Evolutionary conservation across 331 rosid species (phyloP).

Genomic region (Cydonia oblonga): DNA sequence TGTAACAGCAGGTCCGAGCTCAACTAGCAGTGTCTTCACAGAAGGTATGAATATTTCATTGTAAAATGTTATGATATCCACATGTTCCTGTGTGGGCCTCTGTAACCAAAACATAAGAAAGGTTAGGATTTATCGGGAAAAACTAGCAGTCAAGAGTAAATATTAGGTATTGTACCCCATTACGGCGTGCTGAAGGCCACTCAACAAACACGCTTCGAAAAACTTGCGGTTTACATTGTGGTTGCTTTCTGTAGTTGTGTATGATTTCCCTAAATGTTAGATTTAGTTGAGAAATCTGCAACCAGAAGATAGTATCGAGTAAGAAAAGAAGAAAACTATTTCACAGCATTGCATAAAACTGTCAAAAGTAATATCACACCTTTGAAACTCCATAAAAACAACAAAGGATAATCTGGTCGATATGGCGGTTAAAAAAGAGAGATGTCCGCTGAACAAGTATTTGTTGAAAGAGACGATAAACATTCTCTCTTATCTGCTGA

Average conservation of each 20-base stretch:
- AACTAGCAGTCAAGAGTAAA: background rate
- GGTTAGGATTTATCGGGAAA: constrained; percentile 11
- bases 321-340: background rate
- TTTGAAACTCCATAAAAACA: constrained; percentile 89
- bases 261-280: constrained; percentile 80
- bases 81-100: constrained; percentile 74
- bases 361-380: constrained; percentile 33
- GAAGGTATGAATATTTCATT: constrained; percentile 73
- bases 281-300: constrained; percentile 82
- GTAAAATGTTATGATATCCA: constrained; percentile 76
- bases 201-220: constrained; percentile 82
- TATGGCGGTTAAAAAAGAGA: constrained; percentile 78
- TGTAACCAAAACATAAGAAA: constrained; percentile 30
- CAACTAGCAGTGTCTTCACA: constrained; percentile 72
- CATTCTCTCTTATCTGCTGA: constrained; percentile 64
- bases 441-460: constrained; percentile 64
- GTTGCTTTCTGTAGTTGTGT: constrained; percentile 80
- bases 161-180: constrained; percentile 38
- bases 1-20: constrained; percentile 66
- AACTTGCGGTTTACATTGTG: constrained; percentile 81
- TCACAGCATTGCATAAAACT: background rate
- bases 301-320: constrained; percentile 15
- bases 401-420: constrained; percentile 85
- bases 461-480: constrained; percentile 79
- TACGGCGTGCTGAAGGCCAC: constrained; percentile 61